Evolutionary conservation across 768 basidiomycete species (phyloP), one percentile per base, ranked within the genome.

Genomic region (Dacryopinax primogenitus): DNA sequence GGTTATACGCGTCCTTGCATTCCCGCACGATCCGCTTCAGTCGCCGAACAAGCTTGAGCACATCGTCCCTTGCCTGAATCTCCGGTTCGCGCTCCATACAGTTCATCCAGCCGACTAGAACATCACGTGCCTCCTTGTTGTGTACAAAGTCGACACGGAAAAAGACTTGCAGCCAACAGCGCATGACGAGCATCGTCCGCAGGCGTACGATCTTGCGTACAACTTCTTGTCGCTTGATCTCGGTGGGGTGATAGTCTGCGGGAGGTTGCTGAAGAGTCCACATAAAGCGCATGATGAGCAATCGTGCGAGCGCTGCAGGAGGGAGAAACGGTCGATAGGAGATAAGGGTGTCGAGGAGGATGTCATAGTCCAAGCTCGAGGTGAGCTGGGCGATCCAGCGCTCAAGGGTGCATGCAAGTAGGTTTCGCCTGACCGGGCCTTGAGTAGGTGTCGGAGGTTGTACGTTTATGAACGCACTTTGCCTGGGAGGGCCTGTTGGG

Each of bases 381-480:
- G 93, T 94, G 62, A 95, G 77, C 71, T 95, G 90, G 0, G 90
- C 91, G 64, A 96, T 86, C 90, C 90, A 92, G 0, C 92, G 86
- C 73, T 94, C 92, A 70, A 94, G 90, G 1, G 90, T 92, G 2
- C 92, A 92, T 0, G 90, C 92, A 15, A 94, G 77, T n/a, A 95
- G 78, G 28, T 75, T 72, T 80, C 69, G 77, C 76, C 33, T 74
- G 70, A 34, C 71, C 73, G 26, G 74, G 73, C 32, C 66, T 65
- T 28, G 72, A 63, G 18, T 34, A 21, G 51, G 15, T 3, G 45
- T 30, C 1, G 18, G 41, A 28, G 51, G 26, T 28, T 32, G 35
- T 16, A 63, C 33, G 33, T 62, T 21, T 33, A 36, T 34, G 45
- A 34, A 26, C 18, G 64, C 44, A 61, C 67, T 16, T 45, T 62